Conservation (phyloP, 2,329 filamentous ascomycete species). For the Phialophora chinensis region DNA sequence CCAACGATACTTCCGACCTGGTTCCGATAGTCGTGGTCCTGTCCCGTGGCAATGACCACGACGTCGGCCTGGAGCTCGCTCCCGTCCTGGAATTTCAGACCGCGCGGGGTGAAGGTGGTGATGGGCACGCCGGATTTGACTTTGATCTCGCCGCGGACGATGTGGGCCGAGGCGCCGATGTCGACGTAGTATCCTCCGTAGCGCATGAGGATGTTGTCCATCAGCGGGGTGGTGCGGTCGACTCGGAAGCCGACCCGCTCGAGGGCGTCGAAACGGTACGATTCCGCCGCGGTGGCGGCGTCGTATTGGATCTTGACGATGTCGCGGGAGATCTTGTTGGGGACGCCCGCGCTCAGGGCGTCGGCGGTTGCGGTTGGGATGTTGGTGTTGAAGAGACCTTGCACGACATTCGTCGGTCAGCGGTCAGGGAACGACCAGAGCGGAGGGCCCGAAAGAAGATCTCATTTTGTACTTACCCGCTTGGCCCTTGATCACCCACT, state of each 20-base stretch:
- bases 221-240: slow-evolving; percentile 47
- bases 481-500: slow-evolving; percentile 41
- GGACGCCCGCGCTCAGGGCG: slow-evolving; percentile 39
- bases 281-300: slow-evolving; percentile 41
- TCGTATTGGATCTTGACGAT: slow-evolving; percentile 19
- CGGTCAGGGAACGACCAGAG: neutral
- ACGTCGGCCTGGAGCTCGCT: slow-evolving; percentile 52
- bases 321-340: slow-evolving; percentile 41
- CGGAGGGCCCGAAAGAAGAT: neutral
- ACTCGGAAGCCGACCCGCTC: slow-evolving; percentile 51
- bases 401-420: neutral
- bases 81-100: slow-evolving; percentile 53
- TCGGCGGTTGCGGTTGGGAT: slow-evolving; percentile 38
- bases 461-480: neutral
- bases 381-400: slow-evolving; percentile 34
- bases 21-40: slow-evolving; percentile 51
- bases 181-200: slow-evolving; percentile 58
- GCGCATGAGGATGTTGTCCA: slow-evolving; percentile 51
- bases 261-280: slow-evolving; percentile 50
- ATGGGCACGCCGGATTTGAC: slow-evolving; percentile 46
- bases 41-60: slow-evolving; percentile 57
- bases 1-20: slow-evolving; percentile 50
- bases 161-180: slow-evolving; percentile 51
- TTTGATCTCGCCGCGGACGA: slow-evolving; percentile 55
- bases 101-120: slow-evolving; percentile 46